Evolutionary conservation across 208 protist species (phyloP), one percentile per base, ranked within the genome.

Genomic region (Trypanosoma melophagium): DNA sequence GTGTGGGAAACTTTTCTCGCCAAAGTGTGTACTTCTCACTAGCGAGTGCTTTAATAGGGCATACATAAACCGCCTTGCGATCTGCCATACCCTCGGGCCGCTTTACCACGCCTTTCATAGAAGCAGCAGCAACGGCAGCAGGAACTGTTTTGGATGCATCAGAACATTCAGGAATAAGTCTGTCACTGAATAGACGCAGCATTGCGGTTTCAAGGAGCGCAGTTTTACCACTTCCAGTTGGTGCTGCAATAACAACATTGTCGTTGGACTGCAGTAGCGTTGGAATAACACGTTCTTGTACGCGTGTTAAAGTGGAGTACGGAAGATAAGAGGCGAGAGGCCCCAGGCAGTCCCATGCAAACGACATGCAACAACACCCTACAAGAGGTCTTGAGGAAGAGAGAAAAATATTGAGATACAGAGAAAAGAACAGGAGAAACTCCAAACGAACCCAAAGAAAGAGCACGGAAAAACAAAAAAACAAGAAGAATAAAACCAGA

Each of bases 221-320:
- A 24, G 93, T 97, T 57, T 97, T 97, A 1, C 93, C 93, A 66
- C 87, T 94, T 1, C 90, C 93, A 3, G 93, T 97, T 0, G 93
- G 93, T 0, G 93, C 93, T 0, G 84, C 84, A 0, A 97, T 79
- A 24, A 97, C 76, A 47, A 93, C 79, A 58, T 92, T 93, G 22
- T 54, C 57, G 24, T 90, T 66, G 40, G 51, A 68, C 21, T 76
- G 41, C 5, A 92, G 65, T 17, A 96, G 50, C 3, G 77, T 45
- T 12, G 87, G 90, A 14, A 96, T 86, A 16, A 85, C 81, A 0
- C 52, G 31, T 52, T 86, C 80, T 60, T 95, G 87, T n/a, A 95
- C 87, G 24, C 80, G 83, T 44, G 84, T 93, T 53, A 93, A 79
- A 9, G 53, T 66, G 1, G 60, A 60, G 65, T 86, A 79, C 0